phyloP scores from a whole-genome alignment of 306 rosid species.

The Vigna reflexopilosa region DNA sequence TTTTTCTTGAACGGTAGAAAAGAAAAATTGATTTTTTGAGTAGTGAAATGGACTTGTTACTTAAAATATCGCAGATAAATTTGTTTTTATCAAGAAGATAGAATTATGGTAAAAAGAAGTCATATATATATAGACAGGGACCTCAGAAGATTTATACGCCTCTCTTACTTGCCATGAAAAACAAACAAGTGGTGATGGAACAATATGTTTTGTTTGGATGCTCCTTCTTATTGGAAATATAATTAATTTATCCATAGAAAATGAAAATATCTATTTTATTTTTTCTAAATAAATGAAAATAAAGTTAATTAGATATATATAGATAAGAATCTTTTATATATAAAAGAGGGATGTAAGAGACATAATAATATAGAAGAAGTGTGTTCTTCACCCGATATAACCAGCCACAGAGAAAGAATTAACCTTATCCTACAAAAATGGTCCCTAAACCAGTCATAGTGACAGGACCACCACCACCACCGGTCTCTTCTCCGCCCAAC shows the following conservation, averaged over 20 bases:
- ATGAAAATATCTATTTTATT: too few species aligned
- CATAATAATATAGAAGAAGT: background rate
- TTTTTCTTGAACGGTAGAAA: too few species aligned
- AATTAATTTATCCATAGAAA: background rate
- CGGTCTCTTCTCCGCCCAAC: background rate
- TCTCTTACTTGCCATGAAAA: background rate
- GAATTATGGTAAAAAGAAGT: background rate
- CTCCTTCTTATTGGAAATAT: background rate
- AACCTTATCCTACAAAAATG: background rate
- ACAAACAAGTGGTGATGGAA: background rate
- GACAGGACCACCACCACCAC: constrained; percentile 27
- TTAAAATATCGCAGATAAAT: background rate
- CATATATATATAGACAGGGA: too few species aligned
- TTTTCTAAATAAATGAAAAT: too few species aligned
- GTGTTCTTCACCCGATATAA: too few species aligned
- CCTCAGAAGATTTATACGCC: too few species aligned
- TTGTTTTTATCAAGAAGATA: background rate
- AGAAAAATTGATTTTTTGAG: too few species aligned
- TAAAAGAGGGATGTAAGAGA: background rate
- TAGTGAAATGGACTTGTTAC: too few species aligned
- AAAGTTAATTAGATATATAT: too few species aligned
- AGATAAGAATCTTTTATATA: too few species aligned
- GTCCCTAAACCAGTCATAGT: constrained; percentile 47
- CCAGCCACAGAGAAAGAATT: too few species aligned
- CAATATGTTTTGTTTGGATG: background rate